Evolutionary conservation across 768 basidiomycete species (phyloP).

Genomic region (Daedalea quercina): DNA sequence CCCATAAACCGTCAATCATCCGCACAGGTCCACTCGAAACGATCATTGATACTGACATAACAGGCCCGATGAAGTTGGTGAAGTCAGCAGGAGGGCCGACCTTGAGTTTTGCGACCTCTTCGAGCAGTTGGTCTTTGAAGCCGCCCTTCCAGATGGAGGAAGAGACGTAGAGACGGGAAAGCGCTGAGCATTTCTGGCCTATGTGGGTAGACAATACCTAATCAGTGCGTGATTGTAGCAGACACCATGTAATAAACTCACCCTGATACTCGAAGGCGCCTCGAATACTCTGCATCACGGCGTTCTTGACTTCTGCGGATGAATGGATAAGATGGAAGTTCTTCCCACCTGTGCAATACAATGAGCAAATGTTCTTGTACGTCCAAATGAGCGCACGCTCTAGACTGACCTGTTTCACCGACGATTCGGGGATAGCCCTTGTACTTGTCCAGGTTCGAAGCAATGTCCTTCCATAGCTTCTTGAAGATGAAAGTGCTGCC

Average conservation of each 20-base stretch:
- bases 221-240: neutral
- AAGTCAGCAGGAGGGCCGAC: slow-evolving; percentile 75
- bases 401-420: slow-evolving; percentile 71
- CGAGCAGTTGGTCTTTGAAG: slow-evolving; percentile 76
- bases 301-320: slow-evolving; percentile 81
- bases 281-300: slow-evolving; percentile 84
- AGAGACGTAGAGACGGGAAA: slow-evolving; percentile 90
- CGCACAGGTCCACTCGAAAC: neutral
- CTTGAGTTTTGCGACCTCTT: slow-evolving; percentile 77
- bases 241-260: slow-evolving; percentile 18
- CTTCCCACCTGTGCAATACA: slow-evolving; percentile 60
- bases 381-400: neutral
- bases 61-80: slow-evolving; percentile 89
- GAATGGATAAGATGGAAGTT: slow-evolving; percentile 95
- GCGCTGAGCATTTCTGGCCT: slow-evolving; percentile 97
- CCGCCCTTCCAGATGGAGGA: slow-evolving; percentile 76
- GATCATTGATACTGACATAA: slow-evolving; percentile 55
- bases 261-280: slow-evolving; percentile 96
- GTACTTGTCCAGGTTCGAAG: slow-evolving; percentile 81
- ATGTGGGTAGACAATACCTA: neutral
- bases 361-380: neutral
- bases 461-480: slow-evolving; percentile 95
- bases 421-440: slow-evolving; percentile 89
- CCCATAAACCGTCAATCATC: neutral
- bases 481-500: slow-evolving; percentile 94